Evolutionary conservation across 768 basidiomycete species (phyloP).

Genomic region (Phylloporus arenicola): DNA sequence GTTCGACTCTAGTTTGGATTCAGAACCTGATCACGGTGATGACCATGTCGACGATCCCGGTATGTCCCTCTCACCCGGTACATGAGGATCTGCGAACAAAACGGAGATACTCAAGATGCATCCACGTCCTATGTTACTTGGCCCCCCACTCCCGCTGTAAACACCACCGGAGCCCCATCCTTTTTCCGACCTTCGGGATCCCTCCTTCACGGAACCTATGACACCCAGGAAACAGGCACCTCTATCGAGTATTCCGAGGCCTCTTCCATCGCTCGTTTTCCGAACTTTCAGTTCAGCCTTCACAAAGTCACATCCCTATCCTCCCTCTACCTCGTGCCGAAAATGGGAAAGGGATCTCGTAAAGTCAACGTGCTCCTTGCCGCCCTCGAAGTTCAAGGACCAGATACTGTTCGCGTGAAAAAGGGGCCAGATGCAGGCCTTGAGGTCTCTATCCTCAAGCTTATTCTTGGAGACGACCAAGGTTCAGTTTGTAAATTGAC

Average conservation of each 20-base stretch:
- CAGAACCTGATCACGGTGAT: constrained; percentile 27
- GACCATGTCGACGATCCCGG: constrained; percentile 4
- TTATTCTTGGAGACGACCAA: constrained; percentile 71
- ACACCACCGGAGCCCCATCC: constrained; percentile 19
- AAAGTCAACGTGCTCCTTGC: constrained; percentile 60
- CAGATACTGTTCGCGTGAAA: constrained; percentile 61
- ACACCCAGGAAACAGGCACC: constrained; percentile 40
- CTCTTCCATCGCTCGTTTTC: constrained; percentile 70
- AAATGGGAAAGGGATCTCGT: constrained; percentile 34
- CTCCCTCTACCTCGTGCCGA: constrained; percentile 26
- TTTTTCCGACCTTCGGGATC: constrained; percentile 28
- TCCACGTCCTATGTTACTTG: constrained; percentile 50
- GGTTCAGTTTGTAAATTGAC: constrained; percentile 65
- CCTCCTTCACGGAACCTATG: constrained; percentile 26
- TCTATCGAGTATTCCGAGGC: constrained; percentile 58
- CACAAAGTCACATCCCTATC: constrained; percentile 53
- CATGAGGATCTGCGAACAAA: constrained; percentile 4
- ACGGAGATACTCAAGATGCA: constrained; percentile 30
- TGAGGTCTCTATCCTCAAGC: constrained; percentile 59
- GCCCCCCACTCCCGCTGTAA: constrained; percentile 42
- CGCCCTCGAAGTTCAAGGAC: constrained; percentile 72
- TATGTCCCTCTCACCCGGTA: constrained; percentile 9
- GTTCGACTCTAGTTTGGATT: constrained; percentile 41
- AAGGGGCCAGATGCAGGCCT: constrained; percentile 66
- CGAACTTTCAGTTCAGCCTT: constrained; percentile 67